These are phyloP conservation scores for Anethum foeniculum DNA, from an alignment of 140 eudicot genomes.

Conservation along the genomic window DNA sequence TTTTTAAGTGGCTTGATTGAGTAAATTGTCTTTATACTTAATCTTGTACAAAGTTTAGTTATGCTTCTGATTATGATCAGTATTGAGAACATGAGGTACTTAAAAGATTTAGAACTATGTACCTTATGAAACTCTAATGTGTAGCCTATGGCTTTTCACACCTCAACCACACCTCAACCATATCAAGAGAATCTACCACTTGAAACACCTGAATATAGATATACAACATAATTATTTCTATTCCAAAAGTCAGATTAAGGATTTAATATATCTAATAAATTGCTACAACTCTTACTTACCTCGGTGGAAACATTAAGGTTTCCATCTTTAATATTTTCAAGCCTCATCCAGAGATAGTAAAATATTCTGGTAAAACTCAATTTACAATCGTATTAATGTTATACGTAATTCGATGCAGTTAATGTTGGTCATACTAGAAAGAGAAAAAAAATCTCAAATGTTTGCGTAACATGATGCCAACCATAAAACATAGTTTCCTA, in stretches of 20 bases:
- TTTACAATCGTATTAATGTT: neutral
- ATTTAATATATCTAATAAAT: neutral
- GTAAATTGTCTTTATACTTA: too few relatives aligned
- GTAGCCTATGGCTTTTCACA: too few relatives aligned
- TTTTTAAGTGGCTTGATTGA: neutral
- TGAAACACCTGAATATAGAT: neutral
- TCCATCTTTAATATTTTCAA: conserved; percentile 81
- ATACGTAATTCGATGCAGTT: neutral
- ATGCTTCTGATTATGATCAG: too few relatives aligned
- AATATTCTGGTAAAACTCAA: neutral
- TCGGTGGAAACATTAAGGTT: conserved; percentile 87
- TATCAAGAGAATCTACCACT: too few relatives aligned
- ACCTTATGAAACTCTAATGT: too few relatives aligned
- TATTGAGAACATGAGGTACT: too few relatives aligned
- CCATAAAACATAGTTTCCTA: too few relatives aligned
- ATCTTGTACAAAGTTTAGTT: too few relatives aligned
- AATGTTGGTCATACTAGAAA: neutral
- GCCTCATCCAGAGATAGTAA: conserved; percentile 62
- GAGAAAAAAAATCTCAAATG: neutral
- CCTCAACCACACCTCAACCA: too few relatives aligned
- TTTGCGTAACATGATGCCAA: neutral
- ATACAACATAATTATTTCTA: neutral
- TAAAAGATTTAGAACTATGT: too few relatives aligned
- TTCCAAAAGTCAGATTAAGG: neutral
- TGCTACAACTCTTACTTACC: conserved; percentile 35